phyloP scores from a whole-genome alignment of 495 filamentous ascomycete genomes.

The Elasticomyces elasticus region DNA sequence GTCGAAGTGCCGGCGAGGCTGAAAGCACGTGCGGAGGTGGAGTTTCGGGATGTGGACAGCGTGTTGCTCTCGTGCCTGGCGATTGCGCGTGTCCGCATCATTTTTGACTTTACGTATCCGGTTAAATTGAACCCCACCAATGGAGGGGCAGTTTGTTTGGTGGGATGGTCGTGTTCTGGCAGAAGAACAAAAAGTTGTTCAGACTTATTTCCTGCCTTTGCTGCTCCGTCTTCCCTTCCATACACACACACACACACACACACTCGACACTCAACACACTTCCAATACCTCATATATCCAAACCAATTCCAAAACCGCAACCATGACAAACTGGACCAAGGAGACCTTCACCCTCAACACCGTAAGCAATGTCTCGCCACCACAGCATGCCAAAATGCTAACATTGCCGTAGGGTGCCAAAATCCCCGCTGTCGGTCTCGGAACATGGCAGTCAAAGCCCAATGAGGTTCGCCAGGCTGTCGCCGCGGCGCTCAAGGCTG shows the following conservation, averaged over 20 bases:
- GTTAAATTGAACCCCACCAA: not conserved
- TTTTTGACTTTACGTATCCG: not conserved
- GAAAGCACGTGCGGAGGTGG: not conserved
- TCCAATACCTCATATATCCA: not conserved
- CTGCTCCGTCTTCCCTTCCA: not conserved
- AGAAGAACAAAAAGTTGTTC: not conserved
- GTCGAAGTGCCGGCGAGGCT: not conserved
- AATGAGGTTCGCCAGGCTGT: conserved; percentile 58
- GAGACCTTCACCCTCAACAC: conserved; percentile 71
- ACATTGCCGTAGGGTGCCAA: conserved; percentile 40
- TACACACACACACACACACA: not conserved
- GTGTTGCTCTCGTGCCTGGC: not conserved
- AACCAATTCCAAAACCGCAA: not conserved
- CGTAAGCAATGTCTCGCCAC: conserved; percentile 6
- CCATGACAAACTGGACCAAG: conserved; percentile 24
- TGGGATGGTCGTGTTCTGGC: conserved; percentile 1
- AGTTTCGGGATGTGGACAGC: not conserved
- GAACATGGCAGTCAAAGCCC: conserved; percentile 67
- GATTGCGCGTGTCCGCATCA: no score
- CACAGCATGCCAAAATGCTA: not conserved
- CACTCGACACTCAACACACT: not conserved
- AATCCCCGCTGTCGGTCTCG: conserved; percentile 73
- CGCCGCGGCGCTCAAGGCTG: conserved; percentile 60
- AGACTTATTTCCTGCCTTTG: not conserved
- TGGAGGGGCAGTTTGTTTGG: not conserved